Evolutionary conservation across 2,329 filamentous ascomycete genomes (phyloP).

Genomic region (Sclerotinia subarctica): DNA sequence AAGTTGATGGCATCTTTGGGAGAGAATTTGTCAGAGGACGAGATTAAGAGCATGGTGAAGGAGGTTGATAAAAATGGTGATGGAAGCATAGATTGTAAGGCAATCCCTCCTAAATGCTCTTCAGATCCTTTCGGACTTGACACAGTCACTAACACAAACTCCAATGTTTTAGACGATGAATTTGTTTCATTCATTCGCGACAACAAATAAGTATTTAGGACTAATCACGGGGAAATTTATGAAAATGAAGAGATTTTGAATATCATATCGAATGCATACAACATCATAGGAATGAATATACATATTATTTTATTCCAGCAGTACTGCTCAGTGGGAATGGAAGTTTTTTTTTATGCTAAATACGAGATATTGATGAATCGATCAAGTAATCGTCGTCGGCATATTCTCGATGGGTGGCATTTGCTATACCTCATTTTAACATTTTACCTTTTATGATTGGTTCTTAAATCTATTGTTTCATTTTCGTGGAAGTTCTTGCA

Average conservation of each 20-base stretch:
- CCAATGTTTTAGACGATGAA: conserved; percentile 21
- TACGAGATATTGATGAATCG: not conserved
- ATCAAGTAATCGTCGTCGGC: not conserved
- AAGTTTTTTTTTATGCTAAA: not conserved
- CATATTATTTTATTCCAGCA: not conserved
- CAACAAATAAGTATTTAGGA: conserved; percentile 18
- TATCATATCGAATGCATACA: not conserved
- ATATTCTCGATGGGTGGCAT: not conserved
- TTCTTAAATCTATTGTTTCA: not conserved
- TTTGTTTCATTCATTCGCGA: conserved; percentile 25
- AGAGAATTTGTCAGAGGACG: conserved; percentile 61
- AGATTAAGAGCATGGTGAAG: conserved; percentile 64
- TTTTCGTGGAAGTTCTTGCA: not conserved
- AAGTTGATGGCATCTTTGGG: conserved; percentile 63
- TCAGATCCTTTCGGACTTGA: not conserved
- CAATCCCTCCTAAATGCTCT: not conserved
- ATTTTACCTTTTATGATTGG: not conserved
- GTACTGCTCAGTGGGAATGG: not conserved
- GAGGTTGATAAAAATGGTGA: conserved; percentile 64
- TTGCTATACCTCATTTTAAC: not conserved
- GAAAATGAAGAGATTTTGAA: conserved; percentile 7
- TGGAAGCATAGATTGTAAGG: conserved; percentile 58
- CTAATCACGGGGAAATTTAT: not conserved
- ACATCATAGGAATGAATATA: conserved; percentile 7
- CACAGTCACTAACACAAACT: not conserved